Base-by-base conservation (phyloP, 2,329 filamentous ascomycete species). In the Ophiobolus disseminans region DNA sequence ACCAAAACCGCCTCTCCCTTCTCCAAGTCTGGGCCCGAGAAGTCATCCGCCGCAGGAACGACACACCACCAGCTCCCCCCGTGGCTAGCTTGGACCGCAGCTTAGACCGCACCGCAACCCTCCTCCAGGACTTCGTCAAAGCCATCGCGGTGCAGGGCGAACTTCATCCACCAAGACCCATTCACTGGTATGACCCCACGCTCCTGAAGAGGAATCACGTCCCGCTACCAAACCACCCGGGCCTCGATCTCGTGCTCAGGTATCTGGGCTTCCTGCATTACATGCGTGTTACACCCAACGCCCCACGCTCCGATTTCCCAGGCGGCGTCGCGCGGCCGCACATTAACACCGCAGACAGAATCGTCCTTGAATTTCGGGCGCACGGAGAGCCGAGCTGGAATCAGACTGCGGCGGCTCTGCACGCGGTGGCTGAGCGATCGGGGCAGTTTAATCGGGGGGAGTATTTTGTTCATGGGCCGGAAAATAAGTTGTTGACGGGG, bases 21-120 rank as follows among this genome's bases (percentile, higher is more conserved):
- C 58, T 58, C 48, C 57, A 55, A 28, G 48, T 62, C 13, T 62
- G 55, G 59, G 57, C 55, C 8, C 43, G 42, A 8, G 59, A 60
- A 35, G 32, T 57, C 3, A 28, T 61, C 0, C 20, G 23, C 1
- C 30, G 16, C 2, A 39, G 53, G 8, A 59, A 53, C 25, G 23
- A n/a, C n/a, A n/a, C n/a, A n/a, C n/a, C n/a, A n/a, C n/a, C n/a
- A n/a, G n/a, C n/a, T n/a, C n/a, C n/a, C n/a, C n/a, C n/a, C n/a
- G n/a, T n/a, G n/a, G n/a, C n/a, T n/a, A n/a, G n/a, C n/a, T n/a
- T n/a, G n/a, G n/a, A n/a, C n/a, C n/a, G n/a, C n/a, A n/a, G n/a
- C n/a, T n/a, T n/a, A n/a, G n/a, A n/a, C n/a, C n/a, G n/a, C n/a
- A n/a, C n/a, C n/a, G n/a, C n/a, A n/a, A n/a, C n/a, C n/a, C n/a